Conservation (phyloP, 805 yeast species). For the Candida incommunis region DNA sequence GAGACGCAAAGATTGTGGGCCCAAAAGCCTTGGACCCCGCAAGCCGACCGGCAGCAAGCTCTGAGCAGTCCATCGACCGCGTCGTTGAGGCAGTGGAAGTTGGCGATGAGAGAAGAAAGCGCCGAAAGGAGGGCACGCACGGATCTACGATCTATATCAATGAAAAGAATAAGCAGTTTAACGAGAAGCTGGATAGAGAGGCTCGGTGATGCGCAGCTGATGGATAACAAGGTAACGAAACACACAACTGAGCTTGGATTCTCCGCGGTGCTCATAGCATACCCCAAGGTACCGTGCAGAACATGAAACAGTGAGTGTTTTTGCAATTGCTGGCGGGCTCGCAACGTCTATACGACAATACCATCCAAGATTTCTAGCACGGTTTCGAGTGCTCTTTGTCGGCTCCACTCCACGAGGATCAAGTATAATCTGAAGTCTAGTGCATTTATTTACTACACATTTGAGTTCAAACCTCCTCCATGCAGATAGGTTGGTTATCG, state of each 20-base stretch:
- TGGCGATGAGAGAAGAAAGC: conserved; percentile 26
- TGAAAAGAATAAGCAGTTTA: conserved; percentile 62
- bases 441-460: no score
- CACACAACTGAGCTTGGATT: not conserved
- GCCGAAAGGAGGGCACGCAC: conserved; percentile 22
- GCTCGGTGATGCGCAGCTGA: not conserved
- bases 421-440: no score
- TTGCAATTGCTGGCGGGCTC: not conserved
- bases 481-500: no score
- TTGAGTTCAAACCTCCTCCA: no score
- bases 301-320: not conserved
- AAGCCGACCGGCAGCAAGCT: not conserved
- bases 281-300: not conserved
- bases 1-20: not conserved
- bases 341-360: no score
- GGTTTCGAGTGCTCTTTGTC: no score
- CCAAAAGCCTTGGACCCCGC: no score
- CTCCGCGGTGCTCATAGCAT: not conserved
- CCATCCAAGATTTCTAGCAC: no score
- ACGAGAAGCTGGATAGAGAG: conserved; percentile 36
- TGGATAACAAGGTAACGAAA: not conserved
- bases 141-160: conserved; percentile 25
- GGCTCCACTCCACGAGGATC: no score
- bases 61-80: conserved; percentile 19
- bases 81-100: conserved; percentile 18